Evolutionary conservation across 2,329 filamentous ascomycete species (phyloP), one percentile per base, ranked within the genome.

Genomic region (Plectosphaerella sp.): DNA sequence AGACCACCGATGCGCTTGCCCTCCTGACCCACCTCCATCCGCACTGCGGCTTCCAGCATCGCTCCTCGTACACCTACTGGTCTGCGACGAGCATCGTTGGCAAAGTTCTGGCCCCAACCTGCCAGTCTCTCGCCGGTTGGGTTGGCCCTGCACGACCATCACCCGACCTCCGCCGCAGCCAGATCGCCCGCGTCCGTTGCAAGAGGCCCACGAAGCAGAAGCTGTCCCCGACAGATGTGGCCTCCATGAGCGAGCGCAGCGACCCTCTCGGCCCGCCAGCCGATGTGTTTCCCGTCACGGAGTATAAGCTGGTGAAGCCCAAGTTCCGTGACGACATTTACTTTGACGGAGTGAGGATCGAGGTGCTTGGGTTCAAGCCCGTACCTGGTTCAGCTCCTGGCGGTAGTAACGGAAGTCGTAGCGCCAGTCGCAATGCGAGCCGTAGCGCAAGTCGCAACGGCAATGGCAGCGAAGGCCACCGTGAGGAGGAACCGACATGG

Each of bases 61-160:
- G 85, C 53, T 79, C 74, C 60, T 85, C 83, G 52, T 86, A 87
- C 62, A 91, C 88, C 1, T 91, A 91, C 72, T 91, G 88, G 88
- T 83, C 86, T 3, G 80, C 83, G 12, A 75, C 79, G 18, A 87
- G 80, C 59, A 87, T 91, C 52, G 84, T 91, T 3, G 88, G 87
- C 37, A 91, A 89, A 62, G 87, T 91, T 3, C 73, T 91, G 8
- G 86, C 83, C 39, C 84, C 87, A 22, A 89, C 87, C 0, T 89
- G 88, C 59, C 81, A 79, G 57, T 79, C 86, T 51, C 77, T 88
- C 18, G 87, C 82, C 43, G 88, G 88, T 22, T 91, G 88, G 88
- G 74, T 91, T 39, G 88, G 88, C 0, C 88, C 88, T 2, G 86
- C 84, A 28, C 79, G 84, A 8, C 85, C 85, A 20, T 87, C 86